Evolutionary conservation across 148 eudicot species (phyloP).

Genomic region (Silene uniflora): DNA sequence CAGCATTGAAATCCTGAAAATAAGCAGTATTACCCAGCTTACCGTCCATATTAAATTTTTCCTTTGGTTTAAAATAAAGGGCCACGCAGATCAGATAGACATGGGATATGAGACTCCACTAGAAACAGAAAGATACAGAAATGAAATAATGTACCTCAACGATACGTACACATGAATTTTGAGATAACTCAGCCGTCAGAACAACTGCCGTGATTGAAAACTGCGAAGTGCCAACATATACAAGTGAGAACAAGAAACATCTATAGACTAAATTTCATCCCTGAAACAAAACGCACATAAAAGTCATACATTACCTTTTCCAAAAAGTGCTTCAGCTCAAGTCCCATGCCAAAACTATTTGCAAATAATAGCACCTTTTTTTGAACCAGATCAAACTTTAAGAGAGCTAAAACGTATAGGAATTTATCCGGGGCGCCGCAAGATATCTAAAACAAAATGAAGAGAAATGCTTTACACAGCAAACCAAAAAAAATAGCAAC

Average conservation of each 20-base stretch:
- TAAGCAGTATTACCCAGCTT: background rate
- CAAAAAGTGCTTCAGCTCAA: conserved; percentile 68
- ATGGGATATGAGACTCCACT: background rate
- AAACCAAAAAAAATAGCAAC: too few species aligned
- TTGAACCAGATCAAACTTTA: conserved; percentile 86
- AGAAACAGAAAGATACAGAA: background rate
- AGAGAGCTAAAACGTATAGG: conserved; percentile 73
- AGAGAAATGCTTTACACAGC: background rate
- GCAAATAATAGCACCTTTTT: conserved; percentile 81
- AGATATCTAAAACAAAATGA: conserved; percentile 50
- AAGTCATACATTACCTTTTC: conserved; percentile 62
- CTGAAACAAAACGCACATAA: background rate
- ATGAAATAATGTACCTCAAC: conserved; percentile 59
- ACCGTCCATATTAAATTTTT: background rate
- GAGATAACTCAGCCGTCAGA: conserved; percentile 89
- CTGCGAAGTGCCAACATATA: conserved; percentile 35
- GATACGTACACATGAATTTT: conserved; percentile 90
- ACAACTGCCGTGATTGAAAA: conserved; percentile 83
- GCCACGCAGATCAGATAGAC: background rate
- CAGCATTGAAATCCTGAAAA: conserved; percentile 87
- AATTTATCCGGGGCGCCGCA: conserved; percentile 81
- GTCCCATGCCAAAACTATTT: conserved; percentile 78
- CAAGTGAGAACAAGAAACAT: background rate
- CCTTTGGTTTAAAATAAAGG: background rate
- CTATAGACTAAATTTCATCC: background rate